phyloP scores from a whole-genome alignment of 768 basidiomycete species.

The Nidularia sp. region DNA sequence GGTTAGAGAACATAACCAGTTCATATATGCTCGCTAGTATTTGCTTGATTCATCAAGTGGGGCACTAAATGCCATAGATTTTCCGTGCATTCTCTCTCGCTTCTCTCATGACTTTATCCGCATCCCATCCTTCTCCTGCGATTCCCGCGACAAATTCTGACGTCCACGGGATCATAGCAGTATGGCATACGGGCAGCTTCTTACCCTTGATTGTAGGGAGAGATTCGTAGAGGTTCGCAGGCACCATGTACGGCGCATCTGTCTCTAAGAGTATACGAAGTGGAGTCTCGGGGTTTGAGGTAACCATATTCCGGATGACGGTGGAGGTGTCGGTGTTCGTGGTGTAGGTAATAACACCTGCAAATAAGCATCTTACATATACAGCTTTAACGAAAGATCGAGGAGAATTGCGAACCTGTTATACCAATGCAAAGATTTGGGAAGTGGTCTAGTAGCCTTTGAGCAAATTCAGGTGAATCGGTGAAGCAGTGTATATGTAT shows the following conservation, averaged over 20 bases:
- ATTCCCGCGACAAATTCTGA: conserved; percentile 66
- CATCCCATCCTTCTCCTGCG: conserved; percentile 41
- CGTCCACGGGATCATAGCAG: conserved; percentile 84
- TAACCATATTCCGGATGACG: conserved; percentile 54
- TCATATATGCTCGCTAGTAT: too few relatives aligned
- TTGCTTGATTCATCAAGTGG: too few relatives aligned
- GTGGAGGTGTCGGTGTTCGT: conserved; percentile 69
- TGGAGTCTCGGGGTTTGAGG: conserved; percentile 14
- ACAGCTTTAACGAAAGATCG: not conserved
- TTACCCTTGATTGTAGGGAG: conserved; percentile 51
- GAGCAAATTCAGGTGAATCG: conserved; percentile 72
- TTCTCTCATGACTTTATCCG: conserved; percentile 53
- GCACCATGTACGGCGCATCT: conserved; percentile 87
- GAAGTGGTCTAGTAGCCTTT: conserved; percentile 68
- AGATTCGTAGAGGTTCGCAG: conserved; percentile 63
- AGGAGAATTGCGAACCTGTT: conserved; percentile 43
- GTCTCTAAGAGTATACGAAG: conserved; percentile 71
- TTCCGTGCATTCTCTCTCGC: conserved; percentile 60
- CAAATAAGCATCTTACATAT: not conserved
- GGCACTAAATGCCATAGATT: conserved; percentile 50
- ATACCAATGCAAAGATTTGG: conserved; percentile 82
- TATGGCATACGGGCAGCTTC: conserved; percentile 67
- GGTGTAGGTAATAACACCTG: conserved; percentile 78
- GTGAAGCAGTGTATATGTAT: conserved; percentile 91
- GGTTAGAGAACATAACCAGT: too few relatives aligned